Base-by-base conservation (phyloP, 805 yeast species). In the Wickerhamiella siamensis region DNA sequence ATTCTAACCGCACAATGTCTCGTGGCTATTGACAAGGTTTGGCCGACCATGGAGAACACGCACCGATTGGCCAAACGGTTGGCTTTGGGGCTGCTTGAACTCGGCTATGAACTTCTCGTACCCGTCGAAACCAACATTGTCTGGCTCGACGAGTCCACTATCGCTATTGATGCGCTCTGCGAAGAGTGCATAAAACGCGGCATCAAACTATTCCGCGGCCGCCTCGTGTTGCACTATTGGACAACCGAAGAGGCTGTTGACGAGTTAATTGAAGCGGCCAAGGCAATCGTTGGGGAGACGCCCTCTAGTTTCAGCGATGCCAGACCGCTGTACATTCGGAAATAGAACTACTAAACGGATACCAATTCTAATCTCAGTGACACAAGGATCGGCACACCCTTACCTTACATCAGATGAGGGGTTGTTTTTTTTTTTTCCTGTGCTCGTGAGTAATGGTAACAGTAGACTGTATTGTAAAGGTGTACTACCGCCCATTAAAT, bases 121-220 rank as follows among this genome's bases (percentile, higher is more conserved):
- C 95, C 95, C 2, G 79, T 76, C 3, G 77, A 86, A 47, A 80
- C 95, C 10, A 84, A 79, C 57, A 83, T 87, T 59, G 86, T 87
- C 34, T 83, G 83, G 54, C 53, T 83, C n/a, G 88, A 86, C 56
- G 59, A 59, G 31, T 72, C 71, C 49, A 65, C 65, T 40, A 71
- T 84, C 59, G 73, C 78, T 54, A 74, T 77, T 21, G 69, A 61
- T 16, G 65, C 66, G 24, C 61, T 83, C 43, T 67, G 66, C 20
- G 67, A 69, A 49, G 61, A 69, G 45, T 83, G 79, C 45, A 58
- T 65, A 35, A 73, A 79, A 52, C 65, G 75, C 54, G 72, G 74
- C 38, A 69, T 87, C 43, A 76, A 71, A 51, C 60, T 79, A 31
- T 70, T 71, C 71, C 84, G 86, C 39, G 77, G 76, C 40, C 72